Evolutionary conservation across 179 eudicot species (phyloP).

Genomic region (Nepenthes alata): DNA sequence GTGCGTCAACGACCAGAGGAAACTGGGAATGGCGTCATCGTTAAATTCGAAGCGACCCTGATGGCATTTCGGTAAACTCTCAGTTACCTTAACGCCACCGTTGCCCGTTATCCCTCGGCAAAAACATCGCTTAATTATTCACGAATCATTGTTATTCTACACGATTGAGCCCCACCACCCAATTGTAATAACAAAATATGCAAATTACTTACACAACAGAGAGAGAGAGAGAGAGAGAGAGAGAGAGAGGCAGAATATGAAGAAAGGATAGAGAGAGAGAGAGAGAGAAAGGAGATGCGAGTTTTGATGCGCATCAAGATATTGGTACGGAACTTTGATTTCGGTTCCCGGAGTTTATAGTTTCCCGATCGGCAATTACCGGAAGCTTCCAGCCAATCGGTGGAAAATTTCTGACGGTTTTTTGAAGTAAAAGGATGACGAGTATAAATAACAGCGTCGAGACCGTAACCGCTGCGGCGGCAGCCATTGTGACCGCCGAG

Average conservation of each 20-base stretch:
- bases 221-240: conserved; percentile 18
- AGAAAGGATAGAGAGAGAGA: background rate
- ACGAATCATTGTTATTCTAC: conserved; percentile 16
- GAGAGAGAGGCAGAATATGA: background rate
- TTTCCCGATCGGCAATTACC: background rate
- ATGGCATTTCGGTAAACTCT: background rate
- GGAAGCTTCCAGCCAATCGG: too few relatives aligned
- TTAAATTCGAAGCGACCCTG: background rate
- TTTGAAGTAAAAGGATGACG: conserved; percentile 3
- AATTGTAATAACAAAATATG: background rate
- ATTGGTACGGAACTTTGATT: background rate
- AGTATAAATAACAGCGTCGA: conserved; percentile 27
- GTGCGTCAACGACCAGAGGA: too few relatives aligned
- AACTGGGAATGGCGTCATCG: background rate
- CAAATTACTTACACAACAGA: conserved; percentile 7
- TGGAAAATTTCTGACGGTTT: background rate
- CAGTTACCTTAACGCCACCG: conserved; percentile 1
- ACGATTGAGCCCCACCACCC: conserved; percentile 6
- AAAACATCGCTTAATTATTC: conserved; percentile 10
- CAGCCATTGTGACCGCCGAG: conserved; percentile 40
- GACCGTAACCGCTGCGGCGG: conserved; percentile 43
- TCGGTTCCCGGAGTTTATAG: background rate
- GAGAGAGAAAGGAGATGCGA: conserved; percentile 3
- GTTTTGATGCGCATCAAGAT: background rate
- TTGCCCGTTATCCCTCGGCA: conserved; percentile 13